Base-by-base conservation (phyloP, 352 stramenopile genomes). In the Globisporangium okanoganense region DNA sequence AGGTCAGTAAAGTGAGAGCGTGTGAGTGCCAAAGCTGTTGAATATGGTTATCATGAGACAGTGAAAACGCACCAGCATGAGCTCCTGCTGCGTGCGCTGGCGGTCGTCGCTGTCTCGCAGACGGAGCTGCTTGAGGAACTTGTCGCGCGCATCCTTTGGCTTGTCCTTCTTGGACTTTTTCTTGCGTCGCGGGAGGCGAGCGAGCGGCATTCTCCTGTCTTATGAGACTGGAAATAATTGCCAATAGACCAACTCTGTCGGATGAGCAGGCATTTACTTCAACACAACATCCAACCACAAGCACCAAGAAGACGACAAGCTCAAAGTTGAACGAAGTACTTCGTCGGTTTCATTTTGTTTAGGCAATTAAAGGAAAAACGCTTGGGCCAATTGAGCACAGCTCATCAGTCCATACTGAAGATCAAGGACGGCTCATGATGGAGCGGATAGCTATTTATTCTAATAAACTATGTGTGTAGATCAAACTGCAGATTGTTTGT, bases 51-150 rank as follows among this genome's bases (percentile, higher is more conserved):
- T n/a, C n/a, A n/a, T n/a, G n/a, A n/a, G n/a, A n/a, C n/a, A n/a
- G n/a, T n/a, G 20, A 22, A 10, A 33, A 16, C 14, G 29, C 72
- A 89, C 79, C 36, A 75, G 70, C 41, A 76, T 60, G 48, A 89
- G 67, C 50, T 89, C 75, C 5, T 69, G 51, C 40, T 71, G 59
- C 9, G 67, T 58, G 2, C 60, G 72, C 25, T 75, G 53, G 51
- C 53, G 68, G 40, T 76, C 76, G 51, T 78, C 69, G 9, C 65
- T 60, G 38, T 74, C 49, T 40, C 83, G 70, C 66, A 70, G 65
- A 18, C 62, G 58, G 20, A 89, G 41, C 36, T 81, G 61, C 33
- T 69, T 58, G 35, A 86, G 61, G 50, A 78, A 80, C 20, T 71
- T 62, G 54, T 67, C 54, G 16, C 78, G 69, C 56, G 59, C 67